These are phyloP conservation scores for Podospora pseudoanserina DNA, from an alignment of 495 filamentous ascomycete genomes.

Conservation along the genomic window DNA sequence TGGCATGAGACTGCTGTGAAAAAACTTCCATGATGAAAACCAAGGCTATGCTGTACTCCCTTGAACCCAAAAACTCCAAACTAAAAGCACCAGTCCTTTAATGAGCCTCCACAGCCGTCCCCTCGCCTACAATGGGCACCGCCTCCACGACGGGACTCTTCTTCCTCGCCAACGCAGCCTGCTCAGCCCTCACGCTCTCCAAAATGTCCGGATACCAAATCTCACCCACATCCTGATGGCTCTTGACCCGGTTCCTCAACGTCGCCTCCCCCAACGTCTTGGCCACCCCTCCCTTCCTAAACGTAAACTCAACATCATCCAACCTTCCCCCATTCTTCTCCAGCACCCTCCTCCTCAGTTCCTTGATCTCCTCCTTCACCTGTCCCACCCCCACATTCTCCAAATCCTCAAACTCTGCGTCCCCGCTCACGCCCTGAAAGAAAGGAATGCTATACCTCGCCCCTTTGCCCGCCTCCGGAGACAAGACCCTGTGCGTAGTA, in stretches of 20 bases:
- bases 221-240: constrained; percentile 86
- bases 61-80: neutral
- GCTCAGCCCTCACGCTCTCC: constrained; percentile 44
- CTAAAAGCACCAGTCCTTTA: neutral
- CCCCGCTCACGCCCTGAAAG: constrained; percentile 85
- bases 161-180: constrained; percentile 33
- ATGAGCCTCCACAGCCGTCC: constrained; percentile 31
- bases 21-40: neutral
- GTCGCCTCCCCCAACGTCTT: constrained; percentile 77
- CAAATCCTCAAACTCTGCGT: constrained; percentile 72
- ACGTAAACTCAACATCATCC: constrained; percentile 79
- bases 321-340: constrained; percentile 46
- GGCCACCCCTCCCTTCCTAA: constrained; percentile 57
- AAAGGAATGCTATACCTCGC: constrained; percentile 83
- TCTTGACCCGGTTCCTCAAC: constrained; percentile 79
- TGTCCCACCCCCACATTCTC: constrained; percentile 53
- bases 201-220: constrained; percentile 77
- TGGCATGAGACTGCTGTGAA: neutral
- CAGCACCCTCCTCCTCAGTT: constrained; percentile 52
- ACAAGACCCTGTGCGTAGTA: constrained; percentile 81
- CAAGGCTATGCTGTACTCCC: neutral
- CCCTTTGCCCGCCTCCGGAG: constrained; percentile 59
- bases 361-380: constrained; percentile 64
- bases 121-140: constrained; percentile 10
- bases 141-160: constrained; percentile 25